A percentile compares a stretch with the other conserved stretches of the same genome.
These are phyloP conservation scores for Pseudognaphalium luteoalbum DNA, from an alignment of 129 eudicot genomes.

Conservation along the genomic window DNA sequence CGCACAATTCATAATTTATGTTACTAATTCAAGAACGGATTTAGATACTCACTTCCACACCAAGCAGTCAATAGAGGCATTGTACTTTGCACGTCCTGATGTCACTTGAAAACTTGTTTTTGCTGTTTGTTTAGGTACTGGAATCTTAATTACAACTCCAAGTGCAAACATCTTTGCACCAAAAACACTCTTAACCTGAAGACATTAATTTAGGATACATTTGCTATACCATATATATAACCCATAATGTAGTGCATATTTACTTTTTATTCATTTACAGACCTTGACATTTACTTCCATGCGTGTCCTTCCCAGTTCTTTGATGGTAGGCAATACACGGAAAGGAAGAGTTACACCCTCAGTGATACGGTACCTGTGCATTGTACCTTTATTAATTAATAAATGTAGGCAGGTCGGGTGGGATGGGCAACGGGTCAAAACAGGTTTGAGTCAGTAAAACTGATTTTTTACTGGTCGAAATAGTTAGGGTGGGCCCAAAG, in stretches of 20 bases:
- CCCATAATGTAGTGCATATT: neutral
- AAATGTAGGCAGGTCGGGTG: neutral
- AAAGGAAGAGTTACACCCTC: constrained; percentile 99
- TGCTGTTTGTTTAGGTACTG: constrained; percentile 99
- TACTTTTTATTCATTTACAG: constrained; percentile 23
- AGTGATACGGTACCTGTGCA: constrained; percentile 83
- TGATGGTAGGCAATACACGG: constrained; percentile 95
- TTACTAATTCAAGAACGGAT: no score
- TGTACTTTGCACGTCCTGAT: constrained; percentile 93
- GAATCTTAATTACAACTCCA: constrained; percentile 95
- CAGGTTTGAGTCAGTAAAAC: no score
- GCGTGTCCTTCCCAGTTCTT: constrained; percentile 97
- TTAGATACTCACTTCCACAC: constrained; percentile 88
- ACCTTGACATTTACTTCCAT: constrained; percentile 99
- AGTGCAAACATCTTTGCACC: constrained; percentile 99
- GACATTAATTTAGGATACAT: no score
- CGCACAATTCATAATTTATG: no score
- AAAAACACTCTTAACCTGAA: constrained; percentile 91
- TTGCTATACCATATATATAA: neutral
- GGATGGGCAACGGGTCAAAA: no score
- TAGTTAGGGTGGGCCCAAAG: no score
- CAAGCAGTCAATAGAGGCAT: constrained; percentile 89
- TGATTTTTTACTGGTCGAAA: no score
- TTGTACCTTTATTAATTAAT: constrained; percentile 9
- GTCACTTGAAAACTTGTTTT: constrained; percentile 98